Evolutionary conservation across 805 yeast species (phyloP), one percentile per base, ranked within the genome.

Genomic region (Zygotorulaspora chibaensis): DNA sequence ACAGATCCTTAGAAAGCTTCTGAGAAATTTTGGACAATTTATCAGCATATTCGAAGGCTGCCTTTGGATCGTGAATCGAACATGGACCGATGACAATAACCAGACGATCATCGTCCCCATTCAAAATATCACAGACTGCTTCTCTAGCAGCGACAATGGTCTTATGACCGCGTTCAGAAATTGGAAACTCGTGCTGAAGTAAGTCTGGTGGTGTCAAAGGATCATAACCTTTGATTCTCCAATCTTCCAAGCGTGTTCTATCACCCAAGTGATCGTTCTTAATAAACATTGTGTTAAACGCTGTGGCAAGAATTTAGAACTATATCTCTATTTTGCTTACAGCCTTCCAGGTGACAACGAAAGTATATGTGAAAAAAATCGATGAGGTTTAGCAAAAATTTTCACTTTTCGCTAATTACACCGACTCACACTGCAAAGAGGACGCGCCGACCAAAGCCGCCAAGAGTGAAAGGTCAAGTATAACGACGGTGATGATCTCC

Each of bases 151-250:
- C 69, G 35, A 86, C 64, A 48, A 91, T 87, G 44, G 74, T 83
- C 45, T 77, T 70, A 55, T 78, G 77, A 43, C 84, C 78, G 39
- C 69, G 67, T 42, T 73, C 76, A 29, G 84, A 72, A 38, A 88
- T 77, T 35, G 87, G 91, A 63, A 75, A 75, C 67, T 91, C 96
- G 55, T 84, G 86, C 69, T 90, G 96, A 34, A 91, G 77, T 46
- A 90, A 75, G 62, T 87, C 96, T 23, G 99, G 98, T 10, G 98
- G 87, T n/a, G 95, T 84, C 52, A 91, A 75, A 17, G 98, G 98
- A 62, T 89, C 91, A 76, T 91, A 91, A 34, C 97, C 98, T 35
- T 78, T 72, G 57, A 85, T 81, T 71, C 87, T 75, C 82, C 84
- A 81, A 63, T 83, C 88, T 67, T 83, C 88, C 61, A 83, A 64